Conservation (phyloP, 352 stramenopile genomes). For the Globisporangium orthogonon region DNA sequence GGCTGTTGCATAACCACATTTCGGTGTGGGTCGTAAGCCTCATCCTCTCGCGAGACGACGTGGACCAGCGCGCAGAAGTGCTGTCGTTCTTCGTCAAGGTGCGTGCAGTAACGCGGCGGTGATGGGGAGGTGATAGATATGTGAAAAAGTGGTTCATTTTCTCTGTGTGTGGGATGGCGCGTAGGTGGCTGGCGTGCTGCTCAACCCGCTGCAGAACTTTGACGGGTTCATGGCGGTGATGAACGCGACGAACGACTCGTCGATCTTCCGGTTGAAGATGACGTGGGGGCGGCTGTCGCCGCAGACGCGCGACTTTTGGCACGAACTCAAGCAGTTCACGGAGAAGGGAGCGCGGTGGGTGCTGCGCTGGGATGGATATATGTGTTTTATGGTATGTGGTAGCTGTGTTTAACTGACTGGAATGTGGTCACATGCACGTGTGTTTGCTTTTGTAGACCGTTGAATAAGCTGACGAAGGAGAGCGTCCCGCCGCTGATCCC, state of each 20-base stretch:
- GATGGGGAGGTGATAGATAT: too few relatives aligned
- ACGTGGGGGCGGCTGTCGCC: constrained; percentile 70
- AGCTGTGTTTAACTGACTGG: neutral
- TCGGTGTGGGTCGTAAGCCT: constrained; percentile 84
- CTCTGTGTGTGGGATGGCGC: too few relatives aligned
- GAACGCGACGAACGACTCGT: constrained; percentile 86
- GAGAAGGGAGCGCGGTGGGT: constrained; percentile 65
- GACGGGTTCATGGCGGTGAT: constrained; percentile 89
- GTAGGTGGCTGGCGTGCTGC: constrained; percentile 62
- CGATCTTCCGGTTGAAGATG: constrained; percentile 83
- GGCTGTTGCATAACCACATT: constrained; percentile 81
- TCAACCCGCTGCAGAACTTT: constrained; percentile 79
- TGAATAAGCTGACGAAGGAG: constrained; percentile 82
- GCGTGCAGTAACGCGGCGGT: neutral
- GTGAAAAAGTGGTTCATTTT: too few relatives aligned
- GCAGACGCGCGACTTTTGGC: constrained; percentile 71
- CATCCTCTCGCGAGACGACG: constrained; percentile 66
- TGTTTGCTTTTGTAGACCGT: constrained; percentile 16
- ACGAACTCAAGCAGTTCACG: constrained; percentile 76
- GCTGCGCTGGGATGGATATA: too few relatives aligned
- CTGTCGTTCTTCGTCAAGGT: constrained; percentile 83
- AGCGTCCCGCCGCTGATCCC: constrained; percentile 60
- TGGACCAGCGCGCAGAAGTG: constrained; percentile 75
- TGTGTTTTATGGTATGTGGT: too few relatives aligned
- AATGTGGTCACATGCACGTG: too few relatives aligned